A percentile compares a stretch with the other conserved stretches of the same genome.
These are phyloP conservation scores for Glebionis coronaria DNA, from an alignment of 129 eudicot species.

Conservation along the genomic window DNA sequence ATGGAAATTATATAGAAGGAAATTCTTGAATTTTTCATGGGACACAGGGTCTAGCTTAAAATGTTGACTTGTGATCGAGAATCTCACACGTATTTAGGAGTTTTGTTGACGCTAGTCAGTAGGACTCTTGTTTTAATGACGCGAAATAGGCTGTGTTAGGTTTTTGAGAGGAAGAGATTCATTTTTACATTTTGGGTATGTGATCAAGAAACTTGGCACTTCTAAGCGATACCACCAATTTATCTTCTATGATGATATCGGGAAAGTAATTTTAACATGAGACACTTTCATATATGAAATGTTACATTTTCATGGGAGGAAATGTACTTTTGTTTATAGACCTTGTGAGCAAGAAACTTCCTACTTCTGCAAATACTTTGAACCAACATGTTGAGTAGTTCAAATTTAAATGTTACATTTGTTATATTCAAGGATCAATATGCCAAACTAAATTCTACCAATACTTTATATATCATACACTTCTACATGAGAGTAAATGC, in stretches of 20 bases:
- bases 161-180: neutral
- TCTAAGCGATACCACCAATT: neutral
- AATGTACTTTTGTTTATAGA: too few species aligned
- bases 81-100: neutral
- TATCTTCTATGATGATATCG: too few species aligned
- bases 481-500: slow-evolving; percentile 13
- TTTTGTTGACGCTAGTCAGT: neutral
- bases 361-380: slow-evolving; percentile 1
- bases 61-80: too few species aligned
- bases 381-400: slow-evolving; percentile 11
- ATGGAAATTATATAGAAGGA: neutral
- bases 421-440: neutral
- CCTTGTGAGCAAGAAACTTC: neutral
- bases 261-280: too few species aligned
- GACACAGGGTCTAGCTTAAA: neutral
- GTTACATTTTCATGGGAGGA: too few species aligned
- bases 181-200: neutral
- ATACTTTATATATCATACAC: neutral
- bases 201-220: slow-evolving; percentile 5
- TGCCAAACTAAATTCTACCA: neutral
- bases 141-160: neutral
- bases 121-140: neutral
- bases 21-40: neutral
- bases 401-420: neutral
- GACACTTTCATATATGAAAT: too few species aligned